Conservation (phyloP, 371 early-diverging fungal species). For the Mortierella sp. region DNA sequence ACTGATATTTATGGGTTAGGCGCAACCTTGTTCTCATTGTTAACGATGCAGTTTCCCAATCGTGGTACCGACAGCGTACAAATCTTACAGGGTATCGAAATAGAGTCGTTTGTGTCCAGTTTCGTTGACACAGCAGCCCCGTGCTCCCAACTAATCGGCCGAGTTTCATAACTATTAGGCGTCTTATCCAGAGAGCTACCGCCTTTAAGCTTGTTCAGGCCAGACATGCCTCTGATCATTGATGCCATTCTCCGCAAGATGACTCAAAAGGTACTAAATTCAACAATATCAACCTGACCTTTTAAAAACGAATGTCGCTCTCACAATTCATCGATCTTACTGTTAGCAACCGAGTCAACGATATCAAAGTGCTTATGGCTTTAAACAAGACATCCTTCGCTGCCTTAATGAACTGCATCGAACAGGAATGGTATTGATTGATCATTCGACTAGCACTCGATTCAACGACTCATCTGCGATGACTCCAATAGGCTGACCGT, state of each 20-base stretch:
- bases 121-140: constrained; percentile 57
- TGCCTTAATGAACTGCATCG: constrained; percentile 58
- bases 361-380: constrained; percentile 69
- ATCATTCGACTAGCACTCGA: no score
- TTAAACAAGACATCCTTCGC: constrained; percentile 67
- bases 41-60: constrained; percentile 66
- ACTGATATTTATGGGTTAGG: constrained; percentile 73
- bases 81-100: constrained; percentile 60
- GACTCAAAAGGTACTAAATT: constrained; percentile 63
- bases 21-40: constrained; percentile 62
- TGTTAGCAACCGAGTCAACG: constrained; percentile 70
- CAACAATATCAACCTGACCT: constrained; percentile 65
- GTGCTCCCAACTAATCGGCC: no score
- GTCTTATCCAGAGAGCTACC: constrained; percentile 66
- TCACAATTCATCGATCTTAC: not conserved
- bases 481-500: constrained; percentile 11
- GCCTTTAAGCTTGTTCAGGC: constrained; percentile 57
- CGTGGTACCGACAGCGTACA: constrained; percentile 69
- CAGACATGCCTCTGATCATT: constrained; percentile 63
- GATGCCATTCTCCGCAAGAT: constrained; percentile 68
- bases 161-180: constrained; percentile 25
- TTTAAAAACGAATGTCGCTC: not conserved
- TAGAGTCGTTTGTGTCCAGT: no score
- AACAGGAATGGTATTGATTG: constrained; percentile 33
- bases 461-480: no score